Percentiles rank a stretch among this genome's conserved stretches.
These are phyloP conservation scores for Russula olivacea DNA, from an alignment of 768 basidiomycete species.

Conservation along the genomic window DNA sequence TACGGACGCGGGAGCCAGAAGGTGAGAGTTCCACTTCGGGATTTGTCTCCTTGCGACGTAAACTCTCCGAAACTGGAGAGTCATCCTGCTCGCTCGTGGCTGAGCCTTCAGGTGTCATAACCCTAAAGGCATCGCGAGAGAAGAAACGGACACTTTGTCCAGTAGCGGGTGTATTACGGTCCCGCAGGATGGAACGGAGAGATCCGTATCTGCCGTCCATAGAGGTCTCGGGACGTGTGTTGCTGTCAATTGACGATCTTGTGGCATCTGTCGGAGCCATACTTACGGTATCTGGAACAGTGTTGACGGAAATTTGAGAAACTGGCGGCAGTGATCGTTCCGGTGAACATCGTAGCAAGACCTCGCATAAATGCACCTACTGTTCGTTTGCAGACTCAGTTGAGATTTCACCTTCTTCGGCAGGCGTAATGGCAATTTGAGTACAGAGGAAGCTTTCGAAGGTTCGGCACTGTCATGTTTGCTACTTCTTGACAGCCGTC, in stretches of 20 bases:
- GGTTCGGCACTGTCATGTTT: constrained; percentile 19
- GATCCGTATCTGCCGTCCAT: constrained; percentile 41
- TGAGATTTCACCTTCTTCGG: constrained; percentile 26
- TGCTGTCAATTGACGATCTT: constrained; percentile 27
- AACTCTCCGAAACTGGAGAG: constrained; percentile 28
- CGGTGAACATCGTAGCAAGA: neutral
- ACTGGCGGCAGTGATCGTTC: neutral
- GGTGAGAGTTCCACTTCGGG: constrained; percentile 19
- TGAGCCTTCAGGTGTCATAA: constrained; percentile 61
- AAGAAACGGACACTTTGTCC: constrained; percentile 80
- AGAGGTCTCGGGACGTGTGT: constrained; percentile 30
- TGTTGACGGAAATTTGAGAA: constrained; percentile 25
- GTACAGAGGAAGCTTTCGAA: constrained; percentile 17
- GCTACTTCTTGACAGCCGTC: constrained; percentile 21
- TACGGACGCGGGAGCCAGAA: constrained; percentile 16
- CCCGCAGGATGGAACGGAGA: constrained; percentile 66
- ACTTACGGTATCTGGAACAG: constrained; percentile 29
- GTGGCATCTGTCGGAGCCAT: constrained; percentile 29
- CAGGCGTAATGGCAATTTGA: constrained; percentile 20
- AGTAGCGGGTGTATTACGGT: constrained; percentile 64
- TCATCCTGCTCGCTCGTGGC: constrained; percentile 36
- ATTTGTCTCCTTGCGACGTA: constrained; percentile 32
- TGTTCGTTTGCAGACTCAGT: constrained; percentile 18
- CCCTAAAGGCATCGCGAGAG: constrained; percentile 59
- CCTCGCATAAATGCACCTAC: constrained; percentile 3